Conservation (phyloP, 805 yeast genomes). For the Millerago galiae region DNA sequence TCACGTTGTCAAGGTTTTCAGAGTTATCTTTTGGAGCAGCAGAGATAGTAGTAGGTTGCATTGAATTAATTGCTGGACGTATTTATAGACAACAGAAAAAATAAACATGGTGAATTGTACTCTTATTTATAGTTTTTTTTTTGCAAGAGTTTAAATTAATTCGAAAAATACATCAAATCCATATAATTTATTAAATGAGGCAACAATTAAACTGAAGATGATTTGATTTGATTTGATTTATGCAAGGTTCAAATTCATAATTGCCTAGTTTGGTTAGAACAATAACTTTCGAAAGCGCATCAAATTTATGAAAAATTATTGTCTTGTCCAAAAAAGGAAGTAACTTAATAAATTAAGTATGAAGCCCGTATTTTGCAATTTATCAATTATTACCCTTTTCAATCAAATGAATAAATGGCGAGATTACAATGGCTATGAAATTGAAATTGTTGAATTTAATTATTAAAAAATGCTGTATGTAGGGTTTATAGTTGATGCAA, state of each 20-base stretch:
- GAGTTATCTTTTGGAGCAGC: slow-evolving; percentile 9
- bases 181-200: neutral
- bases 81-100: slow-evolving; percentile 1
- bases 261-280: neutral
- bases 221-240: no score
- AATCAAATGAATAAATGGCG: neutral
- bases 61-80: neutral
- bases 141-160: no score
- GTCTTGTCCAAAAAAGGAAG: no score
- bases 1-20: slow-evolving; percentile 8
- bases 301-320: neutral
- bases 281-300: neutral
- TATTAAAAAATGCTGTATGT: neutral
- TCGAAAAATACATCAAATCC: neutral
- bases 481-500: neutral
- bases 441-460: neutral
- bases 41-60: slow-evolving; percentile 7
- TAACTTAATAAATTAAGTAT: no score
- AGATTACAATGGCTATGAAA: no score
- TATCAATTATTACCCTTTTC: neutral
- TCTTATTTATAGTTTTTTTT: slow-evolving; percentile 1
- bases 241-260: no score
- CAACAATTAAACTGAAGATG: no score
- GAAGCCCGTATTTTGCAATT: no score
- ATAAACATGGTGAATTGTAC: neutral